phyloP scores from a whole-genome alignment of 2,329 filamentous ascomycete species.

The Truncatella angustata region DNA sequence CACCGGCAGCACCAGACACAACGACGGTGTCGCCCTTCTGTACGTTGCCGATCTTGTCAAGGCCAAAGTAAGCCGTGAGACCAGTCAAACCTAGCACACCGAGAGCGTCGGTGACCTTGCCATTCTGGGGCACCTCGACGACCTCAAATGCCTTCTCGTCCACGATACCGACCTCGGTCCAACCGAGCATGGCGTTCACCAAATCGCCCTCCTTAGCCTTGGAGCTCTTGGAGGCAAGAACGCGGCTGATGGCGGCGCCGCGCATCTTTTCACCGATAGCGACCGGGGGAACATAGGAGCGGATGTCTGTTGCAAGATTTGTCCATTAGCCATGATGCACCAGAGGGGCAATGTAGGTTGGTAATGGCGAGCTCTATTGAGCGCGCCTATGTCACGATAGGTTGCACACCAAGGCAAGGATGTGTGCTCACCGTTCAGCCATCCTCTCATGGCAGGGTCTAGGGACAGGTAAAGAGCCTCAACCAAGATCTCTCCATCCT shows the following conservation, averaged over 20 bases:
- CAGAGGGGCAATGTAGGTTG: not conserved
- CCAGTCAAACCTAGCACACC: slow-evolving; percentile 47
- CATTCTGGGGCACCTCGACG: slow-evolving; percentile 37
- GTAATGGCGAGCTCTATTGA: no score
- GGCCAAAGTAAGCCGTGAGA: slow-evolving; percentile 50
- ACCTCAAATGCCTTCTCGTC: slow-evolving; percentile 48
- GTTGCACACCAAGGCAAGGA: not conserved
- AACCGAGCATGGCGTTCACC: slow-evolving; percentile 56
- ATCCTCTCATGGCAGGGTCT: slow-evolving; percentile 75
- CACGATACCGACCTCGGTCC: slow-evolving; percentile 65
- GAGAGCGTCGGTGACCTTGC: slow-evolving; percentile 56
- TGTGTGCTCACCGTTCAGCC: slow-evolving; percentile 54
- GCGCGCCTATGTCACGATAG: not conserved
- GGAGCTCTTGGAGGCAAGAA: slow-evolving; percentile 58
- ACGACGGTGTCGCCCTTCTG: slow-evolving; percentile 72
- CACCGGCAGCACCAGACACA: slow-evolving; percentile 74
- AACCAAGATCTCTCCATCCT: slow-evolving; percentile 64
- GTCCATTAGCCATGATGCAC: not conserved
- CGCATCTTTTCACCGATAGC: slow-evolving; percentile 69
- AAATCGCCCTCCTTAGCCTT: slow-evolving; percentile 56
- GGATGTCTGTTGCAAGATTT: slow-evolving; percentile 31
- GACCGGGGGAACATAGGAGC: slow-evolving; percentile 67
- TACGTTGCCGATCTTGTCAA: slow-evolving; percentile 65
- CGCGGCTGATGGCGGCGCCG: slow-evolving; percentile 56
- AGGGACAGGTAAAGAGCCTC: slow-evolving; percentile 64